These are phyloP conservation scores for Metarhizium guizhouense DNA, from an alignment of 2,329 filamentous ascomycete species.

Conservation along the genomic window DNA sequence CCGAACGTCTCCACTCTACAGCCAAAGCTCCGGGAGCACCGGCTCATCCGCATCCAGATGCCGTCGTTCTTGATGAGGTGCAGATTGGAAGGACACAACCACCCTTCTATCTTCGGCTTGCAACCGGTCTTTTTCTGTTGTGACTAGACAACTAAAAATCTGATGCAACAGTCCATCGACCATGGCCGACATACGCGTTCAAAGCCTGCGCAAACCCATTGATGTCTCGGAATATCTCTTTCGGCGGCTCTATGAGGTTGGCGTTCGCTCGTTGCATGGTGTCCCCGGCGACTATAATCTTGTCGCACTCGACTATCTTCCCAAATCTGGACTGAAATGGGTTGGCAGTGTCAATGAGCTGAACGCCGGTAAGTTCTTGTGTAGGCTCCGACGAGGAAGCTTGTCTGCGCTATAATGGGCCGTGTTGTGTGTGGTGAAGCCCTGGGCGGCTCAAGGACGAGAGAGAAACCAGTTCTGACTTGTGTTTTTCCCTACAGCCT, in stretches of 20 bases:
- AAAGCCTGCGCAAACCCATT: slow-evolving; percentile 37
- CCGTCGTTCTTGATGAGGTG: too few relatives aligned
- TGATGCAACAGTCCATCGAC: neutral
- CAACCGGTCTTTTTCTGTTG: too few relatives aligned
- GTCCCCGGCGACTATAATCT: slow-evolving; percentile 70
- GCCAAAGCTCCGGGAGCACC: too few relatives aligned
- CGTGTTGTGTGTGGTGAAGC: too few relatives aligned
- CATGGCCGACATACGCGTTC: slow-evolving; percentile 30
- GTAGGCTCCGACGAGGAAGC: neutral
- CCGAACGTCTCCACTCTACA: too few relatives aligned
- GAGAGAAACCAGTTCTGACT: slow-evolving; percentile 7
- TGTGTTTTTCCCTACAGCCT: slow-evolving; percentile 36
- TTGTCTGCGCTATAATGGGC: neutral
- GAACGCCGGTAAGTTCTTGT: slow-evolving; percentile 49
- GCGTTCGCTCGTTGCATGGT: slow-evolving; percentile 56
- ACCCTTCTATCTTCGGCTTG: too few relatives aligned
- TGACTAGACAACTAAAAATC: too few relatives aligned
- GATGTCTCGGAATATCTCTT: slow-evolving; percentile 63
- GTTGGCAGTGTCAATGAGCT: slow-evolving; percentile 64
- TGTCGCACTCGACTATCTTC: slow-evolving; percentile 56
- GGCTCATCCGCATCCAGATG: too few relatives aligned
- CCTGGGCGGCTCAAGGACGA: too few relatives aligned
- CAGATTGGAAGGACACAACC: too few relatives aligned
- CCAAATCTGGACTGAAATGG: slow-evolving; percentile 50
- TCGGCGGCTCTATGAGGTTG: slow-evolving; percentile 52